Evolutionary conservation across 2,329 filamentous ascomycete species (phyloP).

Genomic region (Sphaceloma murrayae): DNA sequence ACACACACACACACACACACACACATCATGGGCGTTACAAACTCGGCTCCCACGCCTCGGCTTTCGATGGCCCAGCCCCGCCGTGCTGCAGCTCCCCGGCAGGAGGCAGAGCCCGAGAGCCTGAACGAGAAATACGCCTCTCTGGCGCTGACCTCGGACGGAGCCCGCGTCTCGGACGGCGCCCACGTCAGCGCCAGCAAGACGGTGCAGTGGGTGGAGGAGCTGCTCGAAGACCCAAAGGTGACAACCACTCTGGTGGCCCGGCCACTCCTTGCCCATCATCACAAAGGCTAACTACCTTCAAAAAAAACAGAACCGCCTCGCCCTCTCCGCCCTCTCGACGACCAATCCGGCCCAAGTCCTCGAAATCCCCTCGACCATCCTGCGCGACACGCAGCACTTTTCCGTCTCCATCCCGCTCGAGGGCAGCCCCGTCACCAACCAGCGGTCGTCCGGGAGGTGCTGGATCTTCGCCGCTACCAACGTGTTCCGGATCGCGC

Average conservation of each 20-base stretch:
- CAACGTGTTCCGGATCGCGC: slow-evolving; percentile 81
- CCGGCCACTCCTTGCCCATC: not conserved
- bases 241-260: not conserved
- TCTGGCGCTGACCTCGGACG: slow-evolving; percentile 12
- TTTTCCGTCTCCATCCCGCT: slow-evolving; percentile 77
- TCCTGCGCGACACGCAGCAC: slow-evolving; percentile 62
- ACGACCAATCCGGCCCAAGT: slow-evolving; percentile 56
- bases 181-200: slow-evolving; percentile 25
- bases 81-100: slow-evolving; percentile 1
- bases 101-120: not conserved
- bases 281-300: not conserved
- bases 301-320: slow-evolving; percentile 52
- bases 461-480: slow-evolving; percentile 90
- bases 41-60: slow-evolving; percentile 2
- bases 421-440: slow-evolving; percentile 74
- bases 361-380: slow-evolving; percentile 53
- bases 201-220: slow-evolving; percentile 26
- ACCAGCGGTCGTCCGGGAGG: slow-evolving; percentile 69
- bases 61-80: slow-evolving; percentile 2
- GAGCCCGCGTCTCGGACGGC: slow-evolving; percentile 24
- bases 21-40: slow-evolving; percentile 4
- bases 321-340: slow-evolving; percentile 65
- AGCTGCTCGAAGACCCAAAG: slow-evolving; percentile 29
- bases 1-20: not conserved
- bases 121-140: slow-evolving; percentile 5